These are phyloP conservation scores for Fusarium continuum DNA, from an alignment of 2,329 filamentous ascomycete genomes.

Conservation along the genomic window DNA sequence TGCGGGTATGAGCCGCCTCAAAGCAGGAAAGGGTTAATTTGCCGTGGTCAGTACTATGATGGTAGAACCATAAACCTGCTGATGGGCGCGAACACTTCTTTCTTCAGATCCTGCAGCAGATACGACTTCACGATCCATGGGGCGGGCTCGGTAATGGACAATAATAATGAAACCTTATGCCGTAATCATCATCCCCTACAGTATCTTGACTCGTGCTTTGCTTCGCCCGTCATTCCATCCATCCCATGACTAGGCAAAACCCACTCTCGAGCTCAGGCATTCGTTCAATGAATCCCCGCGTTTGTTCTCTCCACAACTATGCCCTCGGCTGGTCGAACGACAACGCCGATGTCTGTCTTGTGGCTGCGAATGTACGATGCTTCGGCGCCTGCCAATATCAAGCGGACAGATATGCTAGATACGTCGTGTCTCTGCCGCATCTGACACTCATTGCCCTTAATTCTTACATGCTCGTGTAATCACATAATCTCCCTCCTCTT, in stretches of 20 bases:
- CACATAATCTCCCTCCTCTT: neutral
- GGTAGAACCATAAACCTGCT: no score
- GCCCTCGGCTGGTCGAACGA: conserved; percentile 2
- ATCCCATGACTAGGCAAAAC: conserved; percentile 5
- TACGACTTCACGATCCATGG: neutral
- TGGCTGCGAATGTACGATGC: conserved; percentile 18
- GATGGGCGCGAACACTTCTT: no score
- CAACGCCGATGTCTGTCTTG: conserved; percentile 1
- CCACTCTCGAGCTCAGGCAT: neutral
- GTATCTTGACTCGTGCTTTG: neutral
- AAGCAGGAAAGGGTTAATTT: no score
- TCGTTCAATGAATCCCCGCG: conserved; percentile 4
- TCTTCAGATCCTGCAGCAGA: neutral
- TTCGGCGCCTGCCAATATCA: conserved; percentile 6
- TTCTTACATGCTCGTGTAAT: conserved; percentile 10
- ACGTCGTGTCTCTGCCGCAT: conserved; percentile 6
- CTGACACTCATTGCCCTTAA: conserved; percentile 3
- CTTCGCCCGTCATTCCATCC: conserved; percentile 9
- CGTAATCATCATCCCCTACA: conserved; percentile 17
- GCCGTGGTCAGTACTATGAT: no score
- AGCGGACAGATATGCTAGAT: conserved; percentile 21
- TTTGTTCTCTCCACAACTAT: conserved; percentile 9
- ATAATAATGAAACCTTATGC: conserved; percentile 30
- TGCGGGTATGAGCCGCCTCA: no score
- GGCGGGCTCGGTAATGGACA: neutral